phyloP scores from a whole-genome alignment of 805 yeast species.

The Candida ipomoeae region DNA sequence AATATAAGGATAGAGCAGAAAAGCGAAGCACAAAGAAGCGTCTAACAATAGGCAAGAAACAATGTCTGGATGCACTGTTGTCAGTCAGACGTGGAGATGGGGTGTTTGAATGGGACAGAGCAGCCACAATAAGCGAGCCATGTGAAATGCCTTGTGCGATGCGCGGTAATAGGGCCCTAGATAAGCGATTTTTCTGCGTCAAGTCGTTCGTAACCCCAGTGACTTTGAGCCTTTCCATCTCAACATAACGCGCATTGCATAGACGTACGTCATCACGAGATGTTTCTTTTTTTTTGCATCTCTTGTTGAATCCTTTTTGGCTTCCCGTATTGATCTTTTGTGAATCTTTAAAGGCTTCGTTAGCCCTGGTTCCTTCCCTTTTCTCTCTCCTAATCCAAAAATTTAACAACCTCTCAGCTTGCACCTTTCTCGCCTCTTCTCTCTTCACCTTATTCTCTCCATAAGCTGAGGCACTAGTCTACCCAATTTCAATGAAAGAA shows the following conservation, averaged over 20 bases:
- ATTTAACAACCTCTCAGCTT: too few relatives aligned
- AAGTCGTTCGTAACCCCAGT: background rate
- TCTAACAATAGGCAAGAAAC: too few relatives aligned
- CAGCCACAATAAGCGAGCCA: background rate
- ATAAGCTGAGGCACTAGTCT: background rate
- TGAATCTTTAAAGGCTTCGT: too few relatives aligned
- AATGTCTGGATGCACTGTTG: too few relatives aligned
- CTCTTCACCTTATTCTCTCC: too few relatives aligned
- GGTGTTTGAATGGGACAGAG: background rate
- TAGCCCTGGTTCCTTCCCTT: background rate
- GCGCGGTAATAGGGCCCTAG: background rate
- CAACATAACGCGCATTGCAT: background rate
- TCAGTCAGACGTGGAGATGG: background rate
- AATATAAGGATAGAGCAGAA: too few relatives aligned
- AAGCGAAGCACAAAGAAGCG: too few relatives aligned
- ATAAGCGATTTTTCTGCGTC: background rate
- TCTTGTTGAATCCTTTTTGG: background rate
- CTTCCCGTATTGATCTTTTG: too few relatives aligned
- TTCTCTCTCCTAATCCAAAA: background rate
- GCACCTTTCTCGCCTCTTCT: background rate
- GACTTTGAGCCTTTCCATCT: background rate
- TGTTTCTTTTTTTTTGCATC: background rate
- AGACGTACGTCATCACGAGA: background rate
- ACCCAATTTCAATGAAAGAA: background rate
- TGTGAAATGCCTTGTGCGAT: background rate